Percentiles rank a stretch among this genome's conserved stretches.
Conservation (phyloP, 2,329 filamentous ascomycete species). For the Plenodomus biglobosus region DNA sequence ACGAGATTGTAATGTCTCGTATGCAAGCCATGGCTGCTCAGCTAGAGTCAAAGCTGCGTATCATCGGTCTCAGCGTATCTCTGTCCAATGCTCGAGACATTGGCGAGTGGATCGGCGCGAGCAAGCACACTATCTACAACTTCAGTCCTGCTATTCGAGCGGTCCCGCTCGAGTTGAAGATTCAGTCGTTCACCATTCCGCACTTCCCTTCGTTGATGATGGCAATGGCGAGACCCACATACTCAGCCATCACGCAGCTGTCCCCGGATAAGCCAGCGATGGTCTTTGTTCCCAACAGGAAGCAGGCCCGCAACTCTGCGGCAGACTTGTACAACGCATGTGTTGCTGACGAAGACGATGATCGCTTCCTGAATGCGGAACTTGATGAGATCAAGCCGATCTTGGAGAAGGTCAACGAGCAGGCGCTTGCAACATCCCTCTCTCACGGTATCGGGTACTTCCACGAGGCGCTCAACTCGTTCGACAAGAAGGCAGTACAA, state of each 20-base stretch:
- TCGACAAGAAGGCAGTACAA: conserved; percentile 90
- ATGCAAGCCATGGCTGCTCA: conserved; percentile 96
- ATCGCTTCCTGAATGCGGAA: conserved; percentile 87
- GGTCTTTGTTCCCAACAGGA: conserved; percentile 88
- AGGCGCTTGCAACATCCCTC: conserved; percentile 82
- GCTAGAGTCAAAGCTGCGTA: conserved; percentile 79
- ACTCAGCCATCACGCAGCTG: conserved; percentile 83
- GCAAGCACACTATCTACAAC: conserved; percentile 98
- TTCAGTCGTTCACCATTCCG: conserved; percentile 92
- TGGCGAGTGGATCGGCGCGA: conserved; percentile 96
- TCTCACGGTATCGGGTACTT: conserved; percentile 96
- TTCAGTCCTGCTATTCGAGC: conserved; percentile 92
- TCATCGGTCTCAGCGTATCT: conserved; percentile 87
- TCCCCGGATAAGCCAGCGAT: conserved; percentile 87
- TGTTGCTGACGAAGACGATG: conserved; percentile 85
- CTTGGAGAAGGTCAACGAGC: conserved; percentile 80
- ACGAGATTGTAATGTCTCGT: conserved; percentile 94
- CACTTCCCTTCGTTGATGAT: conserved; percentile 99
- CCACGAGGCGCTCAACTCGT: conserved; percentile 86
- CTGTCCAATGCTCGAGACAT: conserved; percentile 91
- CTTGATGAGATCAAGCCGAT: conserved; percentile 79
- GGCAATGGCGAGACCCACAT: conserved; percentile 94
- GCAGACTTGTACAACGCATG: conserved; percentile 86
- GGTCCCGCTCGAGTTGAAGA: conserved; percentile 86
- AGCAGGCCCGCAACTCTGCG: conserved; percentile 86